Evolutionary conservation across 2,329 filamentous ascomycete species (phyloP).

Genomic region (Botrytis hyacinthi): DNA sequence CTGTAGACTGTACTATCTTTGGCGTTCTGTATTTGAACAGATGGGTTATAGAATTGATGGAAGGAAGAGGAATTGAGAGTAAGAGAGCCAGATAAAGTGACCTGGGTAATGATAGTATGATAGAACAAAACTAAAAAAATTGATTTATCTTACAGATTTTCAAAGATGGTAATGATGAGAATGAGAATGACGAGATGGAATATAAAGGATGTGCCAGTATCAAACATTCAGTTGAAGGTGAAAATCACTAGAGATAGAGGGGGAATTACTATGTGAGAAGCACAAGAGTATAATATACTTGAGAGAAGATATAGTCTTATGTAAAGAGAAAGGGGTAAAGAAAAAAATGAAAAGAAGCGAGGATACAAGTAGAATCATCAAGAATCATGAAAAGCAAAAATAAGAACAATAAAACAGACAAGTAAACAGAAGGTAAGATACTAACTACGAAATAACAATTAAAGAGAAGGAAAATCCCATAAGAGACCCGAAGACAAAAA

Average conservation of each 20-base stretch:
- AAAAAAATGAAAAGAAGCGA: neutral
- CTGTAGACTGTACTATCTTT: too few species aligned
- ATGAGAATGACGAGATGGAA: neutral
- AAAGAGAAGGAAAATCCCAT: neutral
- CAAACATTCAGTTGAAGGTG: too few species aligned
- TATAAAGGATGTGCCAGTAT: neutral
- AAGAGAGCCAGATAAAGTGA: too few species aligned
- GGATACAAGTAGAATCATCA: accelerated
- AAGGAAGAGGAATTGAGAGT: neutral
- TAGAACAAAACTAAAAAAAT: neutral
- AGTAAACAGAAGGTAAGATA: accelerated
- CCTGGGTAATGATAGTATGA: neutral
- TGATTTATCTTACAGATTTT: neutral
- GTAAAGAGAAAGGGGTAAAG: neutral
- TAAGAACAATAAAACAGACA: neutral
- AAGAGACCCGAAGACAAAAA: neutral
- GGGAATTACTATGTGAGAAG: neutral
- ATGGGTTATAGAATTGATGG: too few species aligned
- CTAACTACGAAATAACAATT: neutral
- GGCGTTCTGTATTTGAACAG: too few species aligned
- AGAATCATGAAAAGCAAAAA: neutral
- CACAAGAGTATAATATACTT: too few species aligned
- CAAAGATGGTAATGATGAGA: too few species aligned
- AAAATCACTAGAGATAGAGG: too few species aligned
- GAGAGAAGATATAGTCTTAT: accelerated